Evolutionary conservation across 805 yeast species (phyloP).

Genomic region (Jamesozyma jinghongensis): DNA sequence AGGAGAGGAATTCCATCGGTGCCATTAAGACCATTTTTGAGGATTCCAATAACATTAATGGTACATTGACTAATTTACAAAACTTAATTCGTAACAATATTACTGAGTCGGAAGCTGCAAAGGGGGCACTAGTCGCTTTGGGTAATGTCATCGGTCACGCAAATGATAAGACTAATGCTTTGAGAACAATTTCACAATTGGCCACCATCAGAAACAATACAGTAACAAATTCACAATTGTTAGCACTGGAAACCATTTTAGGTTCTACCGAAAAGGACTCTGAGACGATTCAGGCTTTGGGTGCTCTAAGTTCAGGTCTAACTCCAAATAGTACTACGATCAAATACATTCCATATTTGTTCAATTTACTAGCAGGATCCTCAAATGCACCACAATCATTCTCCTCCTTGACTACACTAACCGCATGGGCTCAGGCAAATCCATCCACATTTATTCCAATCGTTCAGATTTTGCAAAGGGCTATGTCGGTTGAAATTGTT

Average conservation of each 20-base stretch:
- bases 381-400: conserved; percentile 18
- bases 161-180: conserved; percentile 12
- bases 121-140: conserved; percentile 15
- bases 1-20: conserved; percentile 11
- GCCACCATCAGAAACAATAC: conserved; percentile 15
- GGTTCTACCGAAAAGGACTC: conserved; percentile 17
- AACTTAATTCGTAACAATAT: conserved; percentile 14
- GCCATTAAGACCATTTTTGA: conserved; percentile 16
- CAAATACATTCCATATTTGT: conserved; percentile 17
- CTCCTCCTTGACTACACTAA: conserved; percentile 16
- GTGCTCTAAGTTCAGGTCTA: conserved; percentile 11
- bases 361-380: conserved; percentile 17
- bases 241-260: conserved; percentile 16
- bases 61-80: conserved; percentile 13
- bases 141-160: conserved; percentile 12
- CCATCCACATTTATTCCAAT: conserved; percentile 19
- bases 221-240: conserved; percentile 17
- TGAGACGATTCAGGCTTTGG: conserved; percentile 10
- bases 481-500: conserved; percentile 10
- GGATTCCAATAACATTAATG: conserved; percentile 13
- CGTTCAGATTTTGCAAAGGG: conserved; percentile 15
- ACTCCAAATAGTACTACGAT: conserved; percentile 12
- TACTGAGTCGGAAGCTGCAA: conserved; percentile 18
- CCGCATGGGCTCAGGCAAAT: conserved; percentile 23
- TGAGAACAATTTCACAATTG: conserved; percentile 15